phyloP scores from a whole-genome alignment of 1,284 basidiomycete species.

The Sporisorium scitamineum region DNA sequence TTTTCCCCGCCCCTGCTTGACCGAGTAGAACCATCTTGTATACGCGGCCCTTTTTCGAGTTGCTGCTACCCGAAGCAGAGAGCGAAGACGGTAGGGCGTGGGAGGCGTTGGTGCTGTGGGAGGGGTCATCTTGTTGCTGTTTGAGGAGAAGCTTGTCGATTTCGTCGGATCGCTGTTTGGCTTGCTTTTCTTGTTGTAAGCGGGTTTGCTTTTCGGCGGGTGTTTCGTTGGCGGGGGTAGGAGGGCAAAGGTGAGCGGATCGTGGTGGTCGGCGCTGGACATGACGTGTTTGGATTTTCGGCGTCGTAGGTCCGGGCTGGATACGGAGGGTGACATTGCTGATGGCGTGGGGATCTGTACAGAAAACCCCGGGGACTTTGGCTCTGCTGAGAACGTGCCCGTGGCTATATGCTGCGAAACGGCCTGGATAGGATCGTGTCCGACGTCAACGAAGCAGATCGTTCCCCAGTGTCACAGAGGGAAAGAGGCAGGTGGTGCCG shows the following conservation, averaged over 20 bases:
- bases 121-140: not conserved
- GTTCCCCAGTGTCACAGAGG: too few species aligned
- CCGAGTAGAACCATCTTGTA: constrained; percentile 49
- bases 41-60: constrained; percentile 11
- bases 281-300: not conserved
- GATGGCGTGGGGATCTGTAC: not conserved
- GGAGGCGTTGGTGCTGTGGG: not conserved
- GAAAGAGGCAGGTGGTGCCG: too few species aligned
- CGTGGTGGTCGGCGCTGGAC: constrained; percentile 3
- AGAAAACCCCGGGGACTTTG: too few species aligned
- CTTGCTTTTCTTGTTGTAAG: constrained; percentile 16
- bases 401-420: too few species aligned
- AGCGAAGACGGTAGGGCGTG: constrained; percentile 1
- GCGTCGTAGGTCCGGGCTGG: not conserved
- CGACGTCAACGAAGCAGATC: too few species aligned
- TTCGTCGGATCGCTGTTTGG: constrained; percentile 32
- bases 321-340: constrained; percentile 26
- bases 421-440: too few species aligned
- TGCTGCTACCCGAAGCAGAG: not conserved
- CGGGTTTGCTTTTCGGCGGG: constrained; percentile 5
- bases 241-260: constrained; percentile 29
- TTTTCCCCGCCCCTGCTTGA: constrained; percentile 57
- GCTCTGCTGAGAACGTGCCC: too few species aligned
- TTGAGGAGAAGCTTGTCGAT: constrained; percentile 42
- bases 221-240: constrained; percentile 35